Percentiles rank a stretch among this genome's conserved stretches.
phyloP scores from a whole-genome alignment of 208 protist genomes.

The Wallacemonas sp. region DNA sequence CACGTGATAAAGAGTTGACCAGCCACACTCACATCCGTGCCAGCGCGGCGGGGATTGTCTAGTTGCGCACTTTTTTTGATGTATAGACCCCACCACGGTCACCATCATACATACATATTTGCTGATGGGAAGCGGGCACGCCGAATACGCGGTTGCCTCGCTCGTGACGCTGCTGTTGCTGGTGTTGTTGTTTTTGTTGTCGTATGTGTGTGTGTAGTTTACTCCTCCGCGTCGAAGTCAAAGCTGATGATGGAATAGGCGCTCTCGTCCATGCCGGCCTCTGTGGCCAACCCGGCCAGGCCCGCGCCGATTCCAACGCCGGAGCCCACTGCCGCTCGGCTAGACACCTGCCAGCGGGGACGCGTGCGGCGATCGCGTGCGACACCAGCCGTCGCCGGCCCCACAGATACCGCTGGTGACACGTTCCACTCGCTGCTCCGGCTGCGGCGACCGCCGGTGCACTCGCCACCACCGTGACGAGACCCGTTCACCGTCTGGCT shows the following conservation, averaged over 20 bases:
- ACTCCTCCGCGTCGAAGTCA: not conserved
- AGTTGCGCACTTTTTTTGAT: too few species aligned
- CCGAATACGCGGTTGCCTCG: too few species aligned
- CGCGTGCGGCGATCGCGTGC: not conserved
- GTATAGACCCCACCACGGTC: too few species aligned
- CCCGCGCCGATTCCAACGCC: not conserved
- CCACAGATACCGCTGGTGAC: not conserved
- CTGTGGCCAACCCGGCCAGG: not conserved
- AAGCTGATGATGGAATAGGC: constrained; percentile 9
- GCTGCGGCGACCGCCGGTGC: not conserved
- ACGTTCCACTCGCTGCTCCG: constrained; percentile 5
- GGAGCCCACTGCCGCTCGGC: not conserved
- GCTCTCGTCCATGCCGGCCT: not conserved
- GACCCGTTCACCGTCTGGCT: constrained; percentile 4
- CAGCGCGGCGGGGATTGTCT: too few species aligned
- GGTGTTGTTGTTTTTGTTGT: too few species aligned
- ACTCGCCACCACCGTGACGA: too few species aligned
- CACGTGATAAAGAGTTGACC: too few species aligned
- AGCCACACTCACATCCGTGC: too few species aligned
- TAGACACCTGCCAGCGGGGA: constrained; percentile 3
- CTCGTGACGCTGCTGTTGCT: too few species aligned
- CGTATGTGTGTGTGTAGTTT: constrained; percentile 13
- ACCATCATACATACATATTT: too few species aligned
- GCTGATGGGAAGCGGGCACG: too few species aligned
- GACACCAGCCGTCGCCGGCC: not conserved